Evolutionary conservation across 768 basidiomycete genomes (phyloP), one percentile per base, ranked within the genome.

Genomic region (Candolleomyces eurysporus): DNA sequence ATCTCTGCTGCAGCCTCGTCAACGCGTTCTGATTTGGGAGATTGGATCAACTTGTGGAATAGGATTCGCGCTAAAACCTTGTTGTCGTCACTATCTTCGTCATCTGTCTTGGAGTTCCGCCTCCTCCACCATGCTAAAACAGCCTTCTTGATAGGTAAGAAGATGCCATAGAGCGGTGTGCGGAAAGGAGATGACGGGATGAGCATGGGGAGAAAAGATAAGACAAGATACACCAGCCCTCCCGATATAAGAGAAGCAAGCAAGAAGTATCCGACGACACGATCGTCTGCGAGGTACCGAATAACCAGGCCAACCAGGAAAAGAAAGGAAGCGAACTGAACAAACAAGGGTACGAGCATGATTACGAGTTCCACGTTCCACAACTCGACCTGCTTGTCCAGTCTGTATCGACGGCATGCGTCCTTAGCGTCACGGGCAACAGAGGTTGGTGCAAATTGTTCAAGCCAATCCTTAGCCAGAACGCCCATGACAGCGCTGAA

Each of bases 401-500:
- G 62, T 45, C 58, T 63, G 40, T 64, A 65, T 22, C 65, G 61
- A 55, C 62, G 58, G 40, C 60, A 65, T 21, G 67, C 67, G 54
- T 66, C 67, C 3, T 50, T 48, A 21, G 64, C 56, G 21, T 65
- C 61, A 39, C 61, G 10, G 21, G 53, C 62, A 3, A 56, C 62
- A n/a, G 52, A 46, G 6, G 32, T 32, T 1, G 65, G 67, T 13
- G 61, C 63, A 40, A 62, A 68, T 32, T 65, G 60, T 7, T 63
- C 50, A 6, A 66, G 61, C 67, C 67, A 68, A 16, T 61, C 63
- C 53, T 63, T 64, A 13, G 67, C 69, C 5, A 72, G 66, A 32
- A 69, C 69, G 9, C 69, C 70, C 19, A 65, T 63, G 46, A 73
- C 65, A 5, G 72, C 72, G 65, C 71, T 65, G 19, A 64, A 66